Percentiles rank a stretch among this genome's conserved stretches.
These are phyloP conservation scores for Fusarium austroafricanum DNA, from an alignment of 2,329 filamentous ascomycete genomes.

Conservation along the genomic window DNA sequence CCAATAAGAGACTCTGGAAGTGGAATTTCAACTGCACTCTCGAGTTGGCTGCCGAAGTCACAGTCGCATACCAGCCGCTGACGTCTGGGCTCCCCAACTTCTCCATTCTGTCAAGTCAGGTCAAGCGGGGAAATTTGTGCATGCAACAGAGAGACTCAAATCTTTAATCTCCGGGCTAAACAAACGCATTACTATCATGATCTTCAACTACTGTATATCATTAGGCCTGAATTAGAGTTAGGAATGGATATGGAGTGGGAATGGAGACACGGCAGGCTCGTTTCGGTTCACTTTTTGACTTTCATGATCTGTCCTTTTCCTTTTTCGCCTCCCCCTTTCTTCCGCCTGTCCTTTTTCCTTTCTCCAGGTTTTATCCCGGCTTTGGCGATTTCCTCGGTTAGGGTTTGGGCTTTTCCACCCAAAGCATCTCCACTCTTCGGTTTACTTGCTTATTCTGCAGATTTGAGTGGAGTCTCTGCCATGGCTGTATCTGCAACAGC, in stretches of 20 bases:
- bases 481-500: constrained; percentile 1
- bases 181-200: not conserved
- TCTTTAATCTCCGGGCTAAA: not conserved
- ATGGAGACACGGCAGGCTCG: constrained; percentile 22
- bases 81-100: constrained; percentile 27
- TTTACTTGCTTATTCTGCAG: constrained; percentile 25
- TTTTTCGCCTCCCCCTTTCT: constrained; percentile 31
- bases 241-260: constrained; percentile 23
- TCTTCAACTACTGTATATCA: not conserved
- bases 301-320: not conserved
- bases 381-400: constrained; percentile 30
- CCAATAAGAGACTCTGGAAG: constrained; percentile 19
- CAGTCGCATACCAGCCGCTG: constrained; percentile 32
- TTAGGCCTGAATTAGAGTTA: not conserved
- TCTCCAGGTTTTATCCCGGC: constrained; percentile 28
- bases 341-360: constrained; percentile 11
- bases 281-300: constrained; percentile 5
- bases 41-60: constrained; percentile 12
- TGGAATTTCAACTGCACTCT: constrained; percentile 17
- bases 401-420: constrained; percentile 5
- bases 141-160: not conserved
- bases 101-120: not conserved
- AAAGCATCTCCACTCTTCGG: constrained; percentile 31
- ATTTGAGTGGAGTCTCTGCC: constrained; percentile 12
- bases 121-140: constrained; percentile 11